Evolutionary conservation across 1,284 basidiomycete genomes (phyloP).

Genomic region (Gastroboletus turbinatus): DNA sequence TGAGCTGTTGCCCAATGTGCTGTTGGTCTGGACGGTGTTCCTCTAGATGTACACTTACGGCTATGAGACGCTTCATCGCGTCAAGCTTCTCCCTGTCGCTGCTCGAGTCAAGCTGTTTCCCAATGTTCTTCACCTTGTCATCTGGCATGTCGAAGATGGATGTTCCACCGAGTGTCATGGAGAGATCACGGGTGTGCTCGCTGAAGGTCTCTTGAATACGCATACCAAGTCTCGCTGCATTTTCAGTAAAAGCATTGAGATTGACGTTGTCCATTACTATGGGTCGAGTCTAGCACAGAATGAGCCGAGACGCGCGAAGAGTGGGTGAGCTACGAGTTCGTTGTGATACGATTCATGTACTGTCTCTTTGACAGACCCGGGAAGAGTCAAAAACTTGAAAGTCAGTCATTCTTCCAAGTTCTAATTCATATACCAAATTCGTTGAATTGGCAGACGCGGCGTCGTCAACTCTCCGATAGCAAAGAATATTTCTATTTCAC

Average conservation of each 20-base stretch:
- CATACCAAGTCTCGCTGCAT: slow-evolving; percentile 76
- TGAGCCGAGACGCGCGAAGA: neutral
- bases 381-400: neutral
- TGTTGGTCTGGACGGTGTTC: slow-evolving; percentile 9
- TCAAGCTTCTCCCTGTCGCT: slow-evolving; percentile 89
- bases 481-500: slow-evolving; percentile 3
- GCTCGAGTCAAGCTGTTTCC: slow-evolving; percentile 81
- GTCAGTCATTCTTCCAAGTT: neutral
- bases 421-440: slow-evolving; percentile 2
- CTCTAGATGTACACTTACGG: slow-evolving; percentile 51
- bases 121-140: slow-evolving; percentile 76
- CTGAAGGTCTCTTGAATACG: slow-evolving; percentile 77
- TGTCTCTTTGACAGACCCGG: neutral
- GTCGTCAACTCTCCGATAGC: neutral
- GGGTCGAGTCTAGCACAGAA: neutral
- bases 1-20: slow-evolving; percentile 56
- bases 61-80: slow-evolving; percentile 91
- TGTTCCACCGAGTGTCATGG: slow-evolving; percentile 52
- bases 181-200: slow-evolving; percentile 73
- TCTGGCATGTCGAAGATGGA: slow-evolving; percentile 67
- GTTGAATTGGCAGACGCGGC: neutral
- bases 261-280: slow-evolving; percentile 45
- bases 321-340: slow-evolving; percentile 4
- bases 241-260: slow-evolving; percentile 70
- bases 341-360: slow-evolving; percentile 5